Evolutionary conservation across 2,329 filamentous ascomycete genomes (phyloP), one percentile per base, ranked within the genome.

Genomic region (Tolypocladium tropicale): DNA sequence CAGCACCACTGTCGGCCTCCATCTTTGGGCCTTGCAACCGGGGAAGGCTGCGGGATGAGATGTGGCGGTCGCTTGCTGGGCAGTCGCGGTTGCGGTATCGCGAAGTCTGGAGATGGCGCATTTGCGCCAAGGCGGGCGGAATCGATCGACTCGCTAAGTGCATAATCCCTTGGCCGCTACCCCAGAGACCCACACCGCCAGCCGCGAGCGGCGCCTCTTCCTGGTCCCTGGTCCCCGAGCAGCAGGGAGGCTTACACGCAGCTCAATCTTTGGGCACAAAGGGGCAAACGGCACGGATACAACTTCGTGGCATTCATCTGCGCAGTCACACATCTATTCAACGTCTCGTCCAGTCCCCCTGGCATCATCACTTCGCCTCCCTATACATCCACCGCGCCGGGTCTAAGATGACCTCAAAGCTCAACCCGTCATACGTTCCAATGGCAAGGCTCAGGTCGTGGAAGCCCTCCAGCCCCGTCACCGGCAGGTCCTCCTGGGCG

Each of bases 401-500:
- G 49, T 81, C 77, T 63, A 89, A 84, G 9, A 83, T 74, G 11
- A 86, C 79, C 69, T 90, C 86, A 61, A 89, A 85, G 52, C 79
- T 78, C 1, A 87, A 81, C n/a, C 72, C 76, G 3, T 86, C 84
- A 68, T 85, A 91, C 14, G 84, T 79, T 1, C 89, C 89, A 50
- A 94, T 76, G 1, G 86, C 83, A 18, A 83, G 85, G 64, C 83
- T 84, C 56, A 92, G 60, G 67, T 93, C 89, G 62, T 87, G 81
- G 53, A 81, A 78, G 0, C 88, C 88, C 66, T 89, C 84, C 52
- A 93, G 70, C 0, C 89, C 89, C 5, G 72, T 76, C 1, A 88
- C 80, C 0, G 84, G 82, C 56, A 82, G 69, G 63, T 87, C 83
- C 63, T 81, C 71, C 61, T 80, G 73, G 4, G 74, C 72, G 67